Conservation (phyloP, 352 stramenopile species). For the Peronosclerospora sorghi region DNA sequence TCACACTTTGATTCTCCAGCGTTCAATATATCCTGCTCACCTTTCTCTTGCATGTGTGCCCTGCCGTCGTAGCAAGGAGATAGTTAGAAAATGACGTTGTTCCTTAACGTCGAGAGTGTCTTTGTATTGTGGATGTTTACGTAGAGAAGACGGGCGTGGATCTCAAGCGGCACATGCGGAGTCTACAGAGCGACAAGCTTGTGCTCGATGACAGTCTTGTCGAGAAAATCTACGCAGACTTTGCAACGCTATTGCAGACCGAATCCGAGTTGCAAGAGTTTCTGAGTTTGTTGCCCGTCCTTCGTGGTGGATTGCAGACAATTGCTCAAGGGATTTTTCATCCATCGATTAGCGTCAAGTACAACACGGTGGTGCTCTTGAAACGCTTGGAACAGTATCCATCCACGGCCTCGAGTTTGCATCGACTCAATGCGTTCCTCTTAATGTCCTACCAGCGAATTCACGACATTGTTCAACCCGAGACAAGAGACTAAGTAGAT, state of each 20-base stretch:
- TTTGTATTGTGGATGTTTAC: constrained; percentile 33
- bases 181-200: constrained; percentile 61
- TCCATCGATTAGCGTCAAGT: constrained; percentile 77
- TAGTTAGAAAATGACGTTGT: too few relatives aligned
- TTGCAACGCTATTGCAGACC: constrained; percentile 54
- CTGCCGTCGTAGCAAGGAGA: constrained; percentile 27
- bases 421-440: constrained; percentile 65
- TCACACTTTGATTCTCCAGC: constrained; percentile 42
- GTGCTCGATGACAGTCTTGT: constrained; percentile 69
- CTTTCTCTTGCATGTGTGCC: constrained; percentile 26
- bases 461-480: constrained; percentile 59
- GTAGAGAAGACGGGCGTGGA: constrained; percentile 71
- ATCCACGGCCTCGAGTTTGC: constrained; percentile 59
- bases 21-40: constrained; percentile 77
- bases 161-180: constrained; percentile 71
- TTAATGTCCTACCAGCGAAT: constrained; percentile 81
- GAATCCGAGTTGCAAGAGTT: constrained; percentile 80
- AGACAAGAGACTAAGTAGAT: constrained; percentile 20
- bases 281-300: constrained; percentile 67
- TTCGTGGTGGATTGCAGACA: constrained; percentile 64
- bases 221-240: constrained; percentile 77
- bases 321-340: constrained; percentile 83
- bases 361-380: constrained; percentile 80
- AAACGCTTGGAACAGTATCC: constrained; percentile 77
- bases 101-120: not conserved